Base-by-base conservation (phyloP, 148 eudicot species). In the Simmondsia chinensis region DNA sequence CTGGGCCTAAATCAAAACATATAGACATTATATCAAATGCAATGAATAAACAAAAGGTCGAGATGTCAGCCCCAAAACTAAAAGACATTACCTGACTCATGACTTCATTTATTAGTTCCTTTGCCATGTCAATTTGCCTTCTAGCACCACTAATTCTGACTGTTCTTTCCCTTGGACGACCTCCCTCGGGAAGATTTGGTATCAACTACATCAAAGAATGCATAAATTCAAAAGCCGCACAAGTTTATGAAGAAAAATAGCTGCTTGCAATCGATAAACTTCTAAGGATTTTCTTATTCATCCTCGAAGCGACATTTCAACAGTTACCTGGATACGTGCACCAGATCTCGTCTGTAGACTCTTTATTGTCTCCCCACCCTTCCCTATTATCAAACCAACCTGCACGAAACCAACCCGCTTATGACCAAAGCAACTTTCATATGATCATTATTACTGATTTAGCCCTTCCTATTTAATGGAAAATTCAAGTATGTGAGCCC, bases 351-450 rank as follows among this genome's bases (percentile, higher is more conserved):
- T 74, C 66, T 91, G 99, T 49, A 91, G 65, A 66, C 51, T 79
- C 68, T 79, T 85, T 24, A 91, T 91, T 15, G 95, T 85, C 23
- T 91, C 99, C 18, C 99, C 99, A 46, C 83, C 81, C 69, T 73
- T 87, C 41, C 99, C 99, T 46, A 91, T 91, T 29, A 91, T 79
- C 49, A 86, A 50, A 47, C 99, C 99, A 68, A 91, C 99, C 99
- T 91, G 55, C 47, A 48, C 27, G 35, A 31, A 15, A 31, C n/a
- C n/a, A n/a, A n/a, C n/a, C n/a, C n/a, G n/a, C n/a, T n/a, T n/a
- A n/a, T n/a, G n/a, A n/a, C n/a, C n/a, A n/a, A n/a, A n/a, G n/a
- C n/a, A n/a, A n/a, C n/a, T n/a, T n/a, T n/a, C n/a, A n/a, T n/a
- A n/a, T n/a, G n/a, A n/a, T n/a, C n/a, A n/a, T n/a, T n/a, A n/a